Evolutionary conservation across 1,284 basidiomycete genomes (phyloP).

Genomic region (Tilletia setariae): DNA sequence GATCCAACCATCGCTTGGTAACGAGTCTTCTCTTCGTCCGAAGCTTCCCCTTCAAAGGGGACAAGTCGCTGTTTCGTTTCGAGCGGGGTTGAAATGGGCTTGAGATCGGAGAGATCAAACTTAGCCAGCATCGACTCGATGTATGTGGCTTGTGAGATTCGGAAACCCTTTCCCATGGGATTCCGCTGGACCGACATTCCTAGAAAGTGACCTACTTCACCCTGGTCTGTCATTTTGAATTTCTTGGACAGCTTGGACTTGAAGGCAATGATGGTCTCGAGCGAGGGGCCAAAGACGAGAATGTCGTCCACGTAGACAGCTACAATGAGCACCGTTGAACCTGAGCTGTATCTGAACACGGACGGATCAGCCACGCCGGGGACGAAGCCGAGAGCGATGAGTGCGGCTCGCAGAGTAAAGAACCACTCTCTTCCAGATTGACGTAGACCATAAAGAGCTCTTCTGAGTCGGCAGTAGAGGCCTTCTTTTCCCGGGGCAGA

Average conservation of each 20-base stretch:
- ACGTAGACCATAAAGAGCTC: slow-evolving; percentile 22
- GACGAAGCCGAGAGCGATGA: too few relatives aligned
- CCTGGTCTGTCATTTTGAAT: slow-evolving; percentile 12
- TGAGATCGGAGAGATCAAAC: not conserved
- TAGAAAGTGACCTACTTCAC: not conserved
- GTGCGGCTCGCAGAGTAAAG: slow-evolving; percentile 17
- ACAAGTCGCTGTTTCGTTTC: slow-evolving; percentile 1
- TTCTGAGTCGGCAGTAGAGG: too few relatives aligned
- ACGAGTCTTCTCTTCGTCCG: not conserved
- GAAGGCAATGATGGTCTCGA: not conserved
- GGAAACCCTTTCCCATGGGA: not conserved
- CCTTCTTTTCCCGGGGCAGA: too few relatives aligned
- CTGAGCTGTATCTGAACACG: too few relatives aligned
- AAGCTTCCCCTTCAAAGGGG: not conserved
- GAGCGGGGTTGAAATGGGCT: not conserved
- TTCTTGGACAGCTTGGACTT: not conserved
- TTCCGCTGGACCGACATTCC: not conserved
- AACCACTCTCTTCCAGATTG: slow-evolving; percentile 22
- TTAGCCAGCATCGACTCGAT: not conserved
- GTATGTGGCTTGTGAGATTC: not conserved
- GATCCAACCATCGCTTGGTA: not conserved
- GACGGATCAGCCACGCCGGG: too few relatives aligned
- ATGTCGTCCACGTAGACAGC: too few relatives aligned
- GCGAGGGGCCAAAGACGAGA: too few relatives aligned
- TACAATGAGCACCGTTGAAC: too few relatives aligned